Base-by-base conservation (phyloP, 2,329 filamentous ascomycete genomes). In the Gyromitra esculenta region DNA sequence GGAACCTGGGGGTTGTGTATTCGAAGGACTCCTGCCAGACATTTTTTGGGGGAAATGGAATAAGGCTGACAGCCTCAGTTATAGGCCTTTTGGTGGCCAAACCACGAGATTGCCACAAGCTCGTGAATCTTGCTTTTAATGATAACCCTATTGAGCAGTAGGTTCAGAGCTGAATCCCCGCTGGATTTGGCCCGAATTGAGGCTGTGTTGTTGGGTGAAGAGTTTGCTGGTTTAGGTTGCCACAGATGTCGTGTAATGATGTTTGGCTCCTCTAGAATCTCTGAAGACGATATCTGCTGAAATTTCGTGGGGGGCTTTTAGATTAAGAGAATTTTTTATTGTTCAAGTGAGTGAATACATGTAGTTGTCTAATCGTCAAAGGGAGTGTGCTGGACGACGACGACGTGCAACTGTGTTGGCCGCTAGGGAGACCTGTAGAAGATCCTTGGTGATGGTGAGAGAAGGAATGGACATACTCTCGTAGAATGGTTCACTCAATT, bases 21-120 rank as follows among this genome's bases (percentile, higher is more conserved):
- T 48, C 5, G 62, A 50, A 41, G 70, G 4, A 35, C 52, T 73
- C 41, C 13, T 66, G 50, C 52, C 21, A 5, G 62, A 41, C 70
- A 59, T 71, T 21, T 54, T 65, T 56, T 15, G 13, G 31, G 2
- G 31, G 6, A 41, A 43, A 7, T 9, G 3, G 50, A 35, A 7
- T 11, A 67, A 67, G 64, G 64, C 48, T 57, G 50, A 56, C 13
- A 15, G 15, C n/a, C 9, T 13, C 18, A 25, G 18, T 56, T 65
- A 65, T 50, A 66, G 48, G 25, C 1, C 35, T 2, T 52, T 37
- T 8, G 21, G 60, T 50, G 39, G 25, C 25, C 60, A 50, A 41
- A n/a, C 50, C 37, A 54, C 45, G 18, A 52, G 48, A 64, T 21
- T 4, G 37, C 15, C 11, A 60, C 15, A 60, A 9, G 9, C 18